Base-by-base conservation (phyloP, 2,329 filamentous ascomycete species). In the Paramyrothecium roridum region DNA sequence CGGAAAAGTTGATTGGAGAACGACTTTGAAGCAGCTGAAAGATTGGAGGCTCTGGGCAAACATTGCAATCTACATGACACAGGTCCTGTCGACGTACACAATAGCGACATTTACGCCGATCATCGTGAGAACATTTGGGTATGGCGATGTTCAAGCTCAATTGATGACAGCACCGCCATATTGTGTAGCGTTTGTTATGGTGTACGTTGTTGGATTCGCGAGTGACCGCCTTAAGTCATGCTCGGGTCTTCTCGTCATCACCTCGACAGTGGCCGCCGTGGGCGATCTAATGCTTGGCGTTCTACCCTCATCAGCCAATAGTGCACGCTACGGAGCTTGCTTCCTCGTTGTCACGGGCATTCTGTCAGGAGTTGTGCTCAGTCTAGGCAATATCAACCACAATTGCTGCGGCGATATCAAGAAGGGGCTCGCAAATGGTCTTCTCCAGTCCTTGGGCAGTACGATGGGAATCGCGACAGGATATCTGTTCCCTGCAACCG, bases 41-140 rank as follows among this genome's bases (percentile, higher is more conserved):
- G 72, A 74, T 57, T 70, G 70, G 59, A 66, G 73, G 54, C 68
- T 68, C 45, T 74, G 70, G 53, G 48, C 71, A 7, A 70, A 73
- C 54, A 68, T 65, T 45, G 48, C 61, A 2, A 71, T 73, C 13
- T 67, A 70, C 53, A 71, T 73, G 52, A 70, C 62, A 2, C 48
- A 48, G 4, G 46, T 48, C 6, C 46, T 48, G 46, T 48, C 46
- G 46, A 48, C 46, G 2, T 48, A 48, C 46, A 48, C 46, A 2
- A 48, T 64, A 23, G 56, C 62, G 4, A 60, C 58, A 12, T 63
- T 63, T 23, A 58, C 60, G 7, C 62, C 62, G 0, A 60, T 60
- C 19, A 64, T 64, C 26, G 55, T 64, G 12, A 56, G 59, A 16
- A 59, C 58, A 13, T 59, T 64, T 22, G 62, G 62, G 3, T 64